Evolutionary conservation across 2,329 filamentous ascomycete species (phyloP).

Genomic region (Knufia fluminis): DNA sequence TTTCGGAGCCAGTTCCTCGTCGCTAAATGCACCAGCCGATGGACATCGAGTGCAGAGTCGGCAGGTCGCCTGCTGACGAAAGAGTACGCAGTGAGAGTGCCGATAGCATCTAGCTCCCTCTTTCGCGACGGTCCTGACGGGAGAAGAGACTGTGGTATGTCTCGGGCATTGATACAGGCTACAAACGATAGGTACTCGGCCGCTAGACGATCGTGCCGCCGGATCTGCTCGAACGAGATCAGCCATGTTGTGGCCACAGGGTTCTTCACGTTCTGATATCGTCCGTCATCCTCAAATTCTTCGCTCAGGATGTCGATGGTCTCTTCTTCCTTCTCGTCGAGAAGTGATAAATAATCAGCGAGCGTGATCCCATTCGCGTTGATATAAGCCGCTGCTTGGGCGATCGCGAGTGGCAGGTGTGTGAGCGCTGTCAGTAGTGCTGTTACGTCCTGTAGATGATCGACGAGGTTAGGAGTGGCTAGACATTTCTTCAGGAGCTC

Average conservation of each 20-base stretch:
- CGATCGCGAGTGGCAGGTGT: slow-evolving; percentile 24
- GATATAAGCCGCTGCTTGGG: too few species aligned
- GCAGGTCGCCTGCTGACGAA: slow-evolving; percentile 21
- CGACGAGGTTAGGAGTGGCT: slow-evolving; percentile 8
- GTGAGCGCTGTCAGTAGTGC: slow-evolving; percentile 19
- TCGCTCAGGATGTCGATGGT: slow-evolving; percentile 26
- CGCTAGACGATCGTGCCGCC: slow-evolving; percentile 24
- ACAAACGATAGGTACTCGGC: slow-evolving; percentile 29
- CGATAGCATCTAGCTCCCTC: slow-evolving; percentile 25
- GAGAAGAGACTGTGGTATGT: slow-evolving; percentile 29
- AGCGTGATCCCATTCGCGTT: slow-evolving; percentile 14
- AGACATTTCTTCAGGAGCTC: slow-evolving; percentile 16
- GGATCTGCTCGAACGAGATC: slow-evolving; percentile 31
- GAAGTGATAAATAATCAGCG: slow-evolving; percentile 15
- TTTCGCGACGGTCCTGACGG: slow-evolving; percentile 18
- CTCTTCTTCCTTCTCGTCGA: slow-evolving; percentile 23
- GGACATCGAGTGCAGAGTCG: neutral
- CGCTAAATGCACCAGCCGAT: slow-evolving; percentile 27
- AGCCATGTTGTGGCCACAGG: slow-evolving; percentile 30
- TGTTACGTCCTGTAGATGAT: slow-evolving; percentile 2
- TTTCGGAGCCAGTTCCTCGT: slow-evolving; percentile 27
- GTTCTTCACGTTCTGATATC: slow-evolving; percentile 26
- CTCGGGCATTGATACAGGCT: slow-evolving; percentile 26
- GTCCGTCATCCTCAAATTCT: slow-evolving; percentile 27
- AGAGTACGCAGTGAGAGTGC: slow-evolving; percentile 27